Percentiles rank a stretch among this genome's conserved stretches.
phyloP scores from a whole-genome alignment of 2,329 filamentous ascomycete species.

The Davidsoniella eucalypti region DNA sequence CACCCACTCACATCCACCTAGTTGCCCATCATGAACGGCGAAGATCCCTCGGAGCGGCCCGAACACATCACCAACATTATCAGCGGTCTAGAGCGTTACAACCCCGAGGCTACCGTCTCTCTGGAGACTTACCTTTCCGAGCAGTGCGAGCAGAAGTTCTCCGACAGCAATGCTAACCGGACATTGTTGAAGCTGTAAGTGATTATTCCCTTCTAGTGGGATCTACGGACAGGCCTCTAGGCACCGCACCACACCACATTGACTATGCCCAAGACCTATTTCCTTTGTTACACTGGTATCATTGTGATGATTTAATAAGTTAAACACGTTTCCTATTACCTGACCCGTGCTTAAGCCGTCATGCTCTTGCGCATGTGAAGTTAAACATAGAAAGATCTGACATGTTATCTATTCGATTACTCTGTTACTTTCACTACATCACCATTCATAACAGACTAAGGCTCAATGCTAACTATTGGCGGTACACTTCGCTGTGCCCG shows the following conservation, averaged over 20 bases:
- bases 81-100: slow-evolving; percentile 95
- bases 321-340: slow-evolving; percentile 14
- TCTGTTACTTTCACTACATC: slow-evolving; percentile 27
- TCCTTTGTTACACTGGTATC: slow-evolving; percentile 8
- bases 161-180: slow-evolving; percentile 93
- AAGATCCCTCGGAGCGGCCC: slow-evolving; percentile 82
- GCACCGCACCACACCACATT: neutral
- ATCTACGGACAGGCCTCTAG: too few relatives aligned
- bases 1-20: slow-evolving; percentile 13
- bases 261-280: slow-evolving; percentile 5
- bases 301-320: slow-evolving; percentile 48
- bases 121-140: slow-evolving; percentile 90
- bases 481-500: neutral
- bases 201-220: neutral
- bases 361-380: slow-evolving; percentile 13
- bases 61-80: slow-evolving; percentile 87
- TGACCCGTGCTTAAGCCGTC: slow-evolving; percentile 13
- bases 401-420: slow-evolving; percentile 94
- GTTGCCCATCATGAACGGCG: slow-evolving; percentile 43
- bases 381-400: slow-evolving; percentile 17
- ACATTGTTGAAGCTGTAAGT: slow-evolving; percentile 94
- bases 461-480: slow-evolving; percentile 4
- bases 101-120: slow-evolving; percentile 82
- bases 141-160: slow-evolving; percentile 89
- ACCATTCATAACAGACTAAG: neutral